Conservation (phyloP, 1,284 basidiomycete genomes). For the Sporisorium iseilematis-ciliati region DNA sequence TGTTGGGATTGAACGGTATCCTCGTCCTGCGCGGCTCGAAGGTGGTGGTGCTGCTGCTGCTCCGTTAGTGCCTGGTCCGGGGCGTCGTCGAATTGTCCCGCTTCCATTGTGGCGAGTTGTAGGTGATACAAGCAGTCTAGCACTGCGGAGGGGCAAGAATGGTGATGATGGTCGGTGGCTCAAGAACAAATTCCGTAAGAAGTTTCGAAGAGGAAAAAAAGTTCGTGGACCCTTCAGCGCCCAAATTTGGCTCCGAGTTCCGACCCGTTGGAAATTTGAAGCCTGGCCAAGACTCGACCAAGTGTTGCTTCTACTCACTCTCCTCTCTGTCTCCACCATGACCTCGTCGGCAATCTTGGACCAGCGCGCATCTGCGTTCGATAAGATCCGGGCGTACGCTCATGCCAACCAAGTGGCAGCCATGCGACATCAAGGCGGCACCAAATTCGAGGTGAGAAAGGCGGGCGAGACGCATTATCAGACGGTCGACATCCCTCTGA, state of each 20-base stretch:
- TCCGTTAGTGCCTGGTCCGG: constrained; percentile 12
- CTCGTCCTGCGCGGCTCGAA: constrained; percentile 28
- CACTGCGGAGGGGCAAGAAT: not conserved
- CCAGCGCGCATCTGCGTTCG: too few relatives aligned
- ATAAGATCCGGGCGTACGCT: too few relatives aligned
- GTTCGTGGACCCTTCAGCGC: constrained; percentile 24
- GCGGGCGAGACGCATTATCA: too few relatives aligned
- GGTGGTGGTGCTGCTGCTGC: constrained; percentile 20
- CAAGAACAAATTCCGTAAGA: not conserved
- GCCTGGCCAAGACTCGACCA: too few relatives aligned
- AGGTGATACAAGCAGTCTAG: too few relatives aligned
- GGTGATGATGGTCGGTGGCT: not conserved
- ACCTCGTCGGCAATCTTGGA: too few relatives aligned
- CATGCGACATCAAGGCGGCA: too few relatives aligned
- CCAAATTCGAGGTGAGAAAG: too few relatives aligned
- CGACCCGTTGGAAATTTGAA: not conserved
- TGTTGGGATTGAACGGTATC: constrained; percentile 28
- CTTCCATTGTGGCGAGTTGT: constrained; percentile 29
- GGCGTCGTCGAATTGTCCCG: constrained; percentile 49
- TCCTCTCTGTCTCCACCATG: too few relatives aligned
- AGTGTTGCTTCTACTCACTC: too few relatives aligned
- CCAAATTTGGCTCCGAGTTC: constrained; percentile 18
- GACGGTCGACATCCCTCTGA: too few relatives aligned
- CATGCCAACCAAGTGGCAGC: too few relatives aligned
- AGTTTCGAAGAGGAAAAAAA: constrained; percentile 13